Evolutionary conservation across 2,329 filamentous ascomycete genomes (phyloP).

Genomic region (Aspergillus spinulosporus): DNA sequence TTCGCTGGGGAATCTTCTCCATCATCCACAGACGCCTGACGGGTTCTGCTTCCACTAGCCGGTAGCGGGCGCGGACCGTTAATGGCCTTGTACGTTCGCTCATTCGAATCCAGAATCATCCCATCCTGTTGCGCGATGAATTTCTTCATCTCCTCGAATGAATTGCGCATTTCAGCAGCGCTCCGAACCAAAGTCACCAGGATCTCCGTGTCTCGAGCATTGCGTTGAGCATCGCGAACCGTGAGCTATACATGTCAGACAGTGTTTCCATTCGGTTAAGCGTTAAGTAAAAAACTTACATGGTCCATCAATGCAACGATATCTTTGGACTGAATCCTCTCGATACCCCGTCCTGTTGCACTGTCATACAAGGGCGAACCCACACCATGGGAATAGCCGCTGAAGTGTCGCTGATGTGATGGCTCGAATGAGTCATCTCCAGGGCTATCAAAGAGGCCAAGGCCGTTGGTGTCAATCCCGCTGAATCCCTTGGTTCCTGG

Average conservation of each 20-base stretch:
- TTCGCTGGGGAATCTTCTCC: conserved; percentile 66
- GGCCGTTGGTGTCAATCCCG: conserved; percentile 55
- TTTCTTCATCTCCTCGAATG: conserved; percentile 92
- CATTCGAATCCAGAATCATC: conserved; percentile 81
- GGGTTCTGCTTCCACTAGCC: conserved; percentile 59
- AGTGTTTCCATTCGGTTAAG: neutral
- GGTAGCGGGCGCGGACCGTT: conserved; percentile 85
- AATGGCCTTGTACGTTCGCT: conserved; percentile 78
- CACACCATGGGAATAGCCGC: conserved; percentile 90
- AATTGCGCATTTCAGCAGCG: conserved; percentile 94
- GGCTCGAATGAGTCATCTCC: conserved; percentile 67
- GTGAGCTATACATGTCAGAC: conserved; percentile 64
- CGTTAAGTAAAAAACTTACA: conserved; percentile 49
- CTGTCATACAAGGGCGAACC: conserved; percentile 86
- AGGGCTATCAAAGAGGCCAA: conserved; percentile 53
- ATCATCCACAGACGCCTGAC: conserved; percentile 52
- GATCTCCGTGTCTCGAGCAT: conserved; percentile 94
- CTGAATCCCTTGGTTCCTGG: conserved; percentile 50
- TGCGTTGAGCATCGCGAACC: conserved; percentile 92
- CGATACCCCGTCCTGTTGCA: conserved; percentile 81
- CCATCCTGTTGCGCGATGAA: conserved; percentile 89
- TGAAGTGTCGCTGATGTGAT: conserved; percentile 65
- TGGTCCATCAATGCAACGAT: conserved; percentile 98
- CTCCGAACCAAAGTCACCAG: conserved; percentile 90
- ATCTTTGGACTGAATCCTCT: conserved; percentile 92